Evolutionary conservation across 306 rosid species (phyloP).

Genomic region (Cucurbita moschata): DNA sequence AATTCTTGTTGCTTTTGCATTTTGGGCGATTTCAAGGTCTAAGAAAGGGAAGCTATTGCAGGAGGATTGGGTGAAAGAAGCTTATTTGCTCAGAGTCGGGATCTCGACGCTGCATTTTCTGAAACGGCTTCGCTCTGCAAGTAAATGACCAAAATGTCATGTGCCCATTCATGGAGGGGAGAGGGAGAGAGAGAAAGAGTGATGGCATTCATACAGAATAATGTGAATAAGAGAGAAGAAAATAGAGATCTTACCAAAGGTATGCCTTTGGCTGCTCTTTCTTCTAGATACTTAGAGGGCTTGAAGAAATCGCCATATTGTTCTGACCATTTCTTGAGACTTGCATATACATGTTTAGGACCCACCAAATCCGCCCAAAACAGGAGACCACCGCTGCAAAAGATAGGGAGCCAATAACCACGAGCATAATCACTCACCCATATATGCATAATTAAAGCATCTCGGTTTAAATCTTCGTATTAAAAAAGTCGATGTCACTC

Average conservation of each 20-base stretch:
- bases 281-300: slow-evolving; percentile 86
- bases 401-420: not conserved
- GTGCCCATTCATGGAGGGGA: not conserved
- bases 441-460: not conserved
- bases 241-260: slow-evolving; percentile 48
- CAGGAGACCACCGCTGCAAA: slow-evolving; percentile 82
- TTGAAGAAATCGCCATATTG: slow-evolving; percentile 61
- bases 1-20: not conserved
- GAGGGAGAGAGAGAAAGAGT: not conserved
- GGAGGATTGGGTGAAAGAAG: not conserved
- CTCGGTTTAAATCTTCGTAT: too few species aligned
- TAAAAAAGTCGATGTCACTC: not conserved
- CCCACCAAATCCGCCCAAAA: slow-evolving; percentile 87
- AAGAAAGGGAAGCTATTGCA: not conserved
- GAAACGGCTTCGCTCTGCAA: slow-evolving; percentile 67
- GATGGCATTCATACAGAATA: not conserved
- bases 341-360: slow-evolving; percentile 54
- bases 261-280: slow-evolving; percentile 67
- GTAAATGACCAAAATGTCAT: not conserved
- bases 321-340: slow-evolving; percentile 72
- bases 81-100: slow-evolving; percentile 37
- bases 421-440: not conserved
- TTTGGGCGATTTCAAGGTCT: not conserved
- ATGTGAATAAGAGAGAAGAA: not conserved
- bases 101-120: slow-evolving; percentile 25